Evolutionary conservation across 345 rosid genomes (phyloP), one percentile per base, ranked within the genome.

Genomic region (Sisymbrium irio): DNA sequence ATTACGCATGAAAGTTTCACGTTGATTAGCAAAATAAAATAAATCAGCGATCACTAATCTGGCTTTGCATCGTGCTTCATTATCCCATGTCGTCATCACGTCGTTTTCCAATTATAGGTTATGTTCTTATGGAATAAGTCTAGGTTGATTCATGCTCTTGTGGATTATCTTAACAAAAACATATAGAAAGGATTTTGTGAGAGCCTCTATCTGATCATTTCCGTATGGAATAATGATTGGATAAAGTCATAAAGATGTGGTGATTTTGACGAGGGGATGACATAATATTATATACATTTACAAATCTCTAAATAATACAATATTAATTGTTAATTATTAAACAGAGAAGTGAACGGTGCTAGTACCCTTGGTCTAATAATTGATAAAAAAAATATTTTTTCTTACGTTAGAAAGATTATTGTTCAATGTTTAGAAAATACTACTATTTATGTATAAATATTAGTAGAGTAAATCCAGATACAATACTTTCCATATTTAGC

Each of bases 71-170:
- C 74, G 73, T 75, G 69, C 64, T 51, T 42, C 62, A 0, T 22
- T 22, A 61, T 51, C 64, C 53, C 70, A 62, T 69, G 70, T 51
- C 65, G 75, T 42, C 70, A 62, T 76, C 70, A 76, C 75, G 65
- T 76, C 74, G 57, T 62, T 76, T 17, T 76, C 70, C 28, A 69
- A 44, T 54, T 35, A 68, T 62, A 6, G 25, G 58, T 33, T 45
- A 35, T 17, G 42, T 57, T 42, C 61, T 64, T 45, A 65, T 49
- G 14, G 45, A 20, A 66, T 47, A 60, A 51, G 33, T 67, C 39
- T 41, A 37, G 18, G 30, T 65, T 73, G 63, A 55, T 65, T 15
- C 32, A 65, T 46, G 25, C 66, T 46, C 51, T 65, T 27, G 35
- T 39, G 58, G 49, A 51, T 40, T 54, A 53, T 42, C 37, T 36